Base-by-base conservation (phyloP, 345 rosid genomes). In the Luvunga scandens region DNA sequence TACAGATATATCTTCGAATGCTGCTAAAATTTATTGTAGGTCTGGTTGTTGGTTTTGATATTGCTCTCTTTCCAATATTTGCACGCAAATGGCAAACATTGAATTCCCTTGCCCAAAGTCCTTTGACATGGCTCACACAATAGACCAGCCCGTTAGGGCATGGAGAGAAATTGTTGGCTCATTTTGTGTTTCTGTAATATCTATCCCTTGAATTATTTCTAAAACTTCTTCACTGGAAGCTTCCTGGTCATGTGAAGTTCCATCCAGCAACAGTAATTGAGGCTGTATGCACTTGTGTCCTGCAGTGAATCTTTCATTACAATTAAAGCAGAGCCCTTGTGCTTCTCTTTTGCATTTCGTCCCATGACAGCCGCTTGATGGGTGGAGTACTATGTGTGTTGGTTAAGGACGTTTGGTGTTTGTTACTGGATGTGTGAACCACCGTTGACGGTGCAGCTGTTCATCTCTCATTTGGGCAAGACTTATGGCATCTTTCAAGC, bases 401-500 rank as follows among this genome's bases (percentile, higher is more conserved):
- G n/a, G n/a, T n/a, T n/a, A n/a, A 50, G 0, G 39, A 1, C 7
- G 39, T 36, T 36, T 73, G 8, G 16, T 2, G 0, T 36, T 36
- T 36, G 22, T 24, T 6, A 27, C 9, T 30, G 6, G 56, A 3
- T 0, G 12, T 25, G 25, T 72, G 13, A 9, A 45, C 9, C 30
- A 1, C 4, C 13, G 2, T 53, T 68, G 42, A 6, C 55, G 14
- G 0, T 5, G 0, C 2, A 77, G 68, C 22, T 77, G 33, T 2
- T 69, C 67, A 27, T 77, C 80, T 39, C 24, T 56, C 28, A 77
- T 77, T 5, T 30, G 16, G 0, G 67, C 69, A 2, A 77, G 21
- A 45, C 31, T 24, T 12, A 60, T 57, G 4, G 56, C 74, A 19
- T 77, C 80, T n/a, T 68, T 77, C 5, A 77, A 19, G 1, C 75